phyloP scores from a whole-genome alignment of 2,329 filamentous ascomycete species.

The Cladosporium sphaerospermum region DNA sequence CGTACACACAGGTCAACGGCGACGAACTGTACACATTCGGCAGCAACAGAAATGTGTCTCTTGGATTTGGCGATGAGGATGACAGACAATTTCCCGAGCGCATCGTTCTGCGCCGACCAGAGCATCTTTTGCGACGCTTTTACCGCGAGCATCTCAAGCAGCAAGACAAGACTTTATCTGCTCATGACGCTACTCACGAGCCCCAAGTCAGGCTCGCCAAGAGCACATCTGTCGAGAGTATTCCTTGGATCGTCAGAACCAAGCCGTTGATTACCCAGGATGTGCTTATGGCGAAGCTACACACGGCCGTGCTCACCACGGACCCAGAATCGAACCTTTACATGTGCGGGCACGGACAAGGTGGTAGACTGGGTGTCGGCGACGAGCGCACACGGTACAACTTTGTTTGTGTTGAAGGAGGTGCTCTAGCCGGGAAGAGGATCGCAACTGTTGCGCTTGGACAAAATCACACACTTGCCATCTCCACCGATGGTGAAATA shows the following conservation, averaged over 20 bases:
- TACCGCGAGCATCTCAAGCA: constrained; percentile 59
- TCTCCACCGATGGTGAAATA: constrained; percentile 80
- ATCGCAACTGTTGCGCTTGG: constrained; percentile 75
- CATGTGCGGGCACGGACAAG: constrained; percentile 84
- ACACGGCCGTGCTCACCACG: constrained; percentile 79
- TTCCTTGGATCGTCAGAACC: constrained; percentile 68
- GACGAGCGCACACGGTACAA: constrained; percentile 85
- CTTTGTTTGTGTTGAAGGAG: constrained; percentile 74
- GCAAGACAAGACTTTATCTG: constrained; percentile 32
- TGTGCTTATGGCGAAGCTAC: constrained; percentile 81
- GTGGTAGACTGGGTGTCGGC: constrained; percentile 80
- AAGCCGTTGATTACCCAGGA: constrained; percentile 72
- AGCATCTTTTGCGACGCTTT: constrained; percentile 68
- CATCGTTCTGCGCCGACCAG: constrained; percentile 67
- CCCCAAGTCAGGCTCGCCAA: constrained; percentile 18
- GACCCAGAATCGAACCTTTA: constrained; percentile 89
- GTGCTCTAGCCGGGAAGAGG: constrained; percentile 65
- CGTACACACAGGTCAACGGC: constrained; percentile 46
- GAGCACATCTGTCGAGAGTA: constrained; percentile 41
- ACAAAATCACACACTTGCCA: constrained; percentile 82
- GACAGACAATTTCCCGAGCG: constrained; percentile 91
- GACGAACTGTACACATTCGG: constrained; percentile 92
- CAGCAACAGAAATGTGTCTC: constrained; percentile 88
- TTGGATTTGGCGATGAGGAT: constrained; percentile 92
- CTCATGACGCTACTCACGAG: constrained; percentile 29